A percentile compares a stretch with the other conserved stretches of the same genome.
Evolutionary conservation across 2,329 filamentous ascomycete genomes (phyloP).

Genomic region (Cladosporium halotolerans): DNA sequence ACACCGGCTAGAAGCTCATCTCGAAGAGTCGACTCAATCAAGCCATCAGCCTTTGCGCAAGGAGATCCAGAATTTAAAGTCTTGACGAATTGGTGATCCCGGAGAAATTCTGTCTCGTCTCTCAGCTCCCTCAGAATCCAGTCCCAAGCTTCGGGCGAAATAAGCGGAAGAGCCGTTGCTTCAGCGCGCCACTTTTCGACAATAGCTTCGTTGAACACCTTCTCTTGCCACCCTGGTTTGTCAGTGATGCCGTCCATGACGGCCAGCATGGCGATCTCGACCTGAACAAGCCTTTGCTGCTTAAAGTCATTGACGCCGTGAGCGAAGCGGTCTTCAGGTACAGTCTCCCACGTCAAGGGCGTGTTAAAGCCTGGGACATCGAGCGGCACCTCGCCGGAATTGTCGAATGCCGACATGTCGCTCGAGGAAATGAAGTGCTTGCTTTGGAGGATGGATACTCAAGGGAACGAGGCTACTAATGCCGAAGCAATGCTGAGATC

Average conservation of each 20-base stretch:
- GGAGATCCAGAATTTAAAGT: conserved; percentile 41
- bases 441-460: no score
- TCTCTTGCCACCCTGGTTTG: conserved; percentile 27
- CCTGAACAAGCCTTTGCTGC: conserved; percentile 11
- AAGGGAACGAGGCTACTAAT: no score
- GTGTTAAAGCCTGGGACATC: conserved; percentile 4
- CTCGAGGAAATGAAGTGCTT: no score
- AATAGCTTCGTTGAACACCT: conserved; percentile 26
- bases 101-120: conserved; percentile 45
- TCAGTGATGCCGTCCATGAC: conserved; percentile 27
- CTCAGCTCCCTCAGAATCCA: conserved; percentile 37
- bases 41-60: conserved; percentile 50
- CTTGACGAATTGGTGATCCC: conserved; percentile 36
- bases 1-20: conserved; percentile 41
- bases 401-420: neutral
- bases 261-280: conserved; percentile 26
- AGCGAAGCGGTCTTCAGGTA: conserved; percentile 9
- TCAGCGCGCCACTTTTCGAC: conserved; percentile 24
- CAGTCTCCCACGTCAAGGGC: neutral
- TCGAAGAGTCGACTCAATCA: conserved; percentile 35
- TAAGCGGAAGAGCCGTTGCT: conserved; percentile 3
- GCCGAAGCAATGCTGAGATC: no score
- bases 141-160: conserved; percentile 24
- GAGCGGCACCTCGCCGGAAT: neutral
- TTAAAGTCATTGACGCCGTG: conserved; percentile 21